Evolutionary conservation across 257 asterid species (phyloP).

Genomic region (Nicotiana tabacum): DNA sequence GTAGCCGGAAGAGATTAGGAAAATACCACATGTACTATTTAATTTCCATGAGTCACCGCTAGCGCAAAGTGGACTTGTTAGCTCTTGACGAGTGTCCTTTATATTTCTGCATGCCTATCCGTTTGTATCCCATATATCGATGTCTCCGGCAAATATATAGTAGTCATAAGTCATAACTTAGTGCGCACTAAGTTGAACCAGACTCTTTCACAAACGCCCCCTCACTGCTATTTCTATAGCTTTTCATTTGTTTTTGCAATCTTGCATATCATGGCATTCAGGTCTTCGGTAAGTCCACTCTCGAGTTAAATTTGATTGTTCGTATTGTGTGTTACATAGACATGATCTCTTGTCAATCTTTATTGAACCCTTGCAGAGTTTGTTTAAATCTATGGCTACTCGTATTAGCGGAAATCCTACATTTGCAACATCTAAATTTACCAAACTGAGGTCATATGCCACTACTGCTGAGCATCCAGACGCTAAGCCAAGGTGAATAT

Average conservation of each 20-base stretch:
- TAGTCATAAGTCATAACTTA: neutral
- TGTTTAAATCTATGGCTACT: conserved; percentile 8
- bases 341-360: neutral
- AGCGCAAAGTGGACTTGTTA: neutral
- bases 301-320: neutral
- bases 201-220: neutral
- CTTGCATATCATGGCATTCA: conserved; percentile 13
- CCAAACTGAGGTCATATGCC: neutral
- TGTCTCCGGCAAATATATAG: neutral
- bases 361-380: neutral
- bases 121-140: neutral
- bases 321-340: neutral
- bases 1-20: neutral
- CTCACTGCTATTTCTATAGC: neutral
- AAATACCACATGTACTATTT: neutral
- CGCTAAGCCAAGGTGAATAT: neutral
- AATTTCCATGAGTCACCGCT: neutral
- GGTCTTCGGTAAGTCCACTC: conserved; percentile 5
- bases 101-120: neutral
- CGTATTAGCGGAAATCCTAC: neutral
- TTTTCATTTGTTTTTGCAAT: neutral
- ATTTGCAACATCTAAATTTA: neutral
- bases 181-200: too few relatives aligned
- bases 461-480: neutral
- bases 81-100: neutral